Conservation (phyloP, 2,329 filamentous ascomycete genomes). For the Diaporthe australafricana region DNA sequence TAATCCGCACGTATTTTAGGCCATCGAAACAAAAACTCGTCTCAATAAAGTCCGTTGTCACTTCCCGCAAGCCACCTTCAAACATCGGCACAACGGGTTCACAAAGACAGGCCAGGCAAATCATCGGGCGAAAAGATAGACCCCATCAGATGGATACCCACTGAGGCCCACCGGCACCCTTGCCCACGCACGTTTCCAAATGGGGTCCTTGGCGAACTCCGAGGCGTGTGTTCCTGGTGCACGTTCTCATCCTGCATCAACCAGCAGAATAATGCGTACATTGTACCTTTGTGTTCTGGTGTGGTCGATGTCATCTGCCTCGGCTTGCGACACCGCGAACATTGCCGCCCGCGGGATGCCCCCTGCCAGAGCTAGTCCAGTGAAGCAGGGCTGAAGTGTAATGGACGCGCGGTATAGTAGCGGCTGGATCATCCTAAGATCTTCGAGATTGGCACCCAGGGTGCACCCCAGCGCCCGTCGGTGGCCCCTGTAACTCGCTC, state of each 20-base stretch:
- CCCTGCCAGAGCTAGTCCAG: background rate
- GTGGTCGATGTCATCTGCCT: conserved; percentile 6
- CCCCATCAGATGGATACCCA: conserved; percentile 5
- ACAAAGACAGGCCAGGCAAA: background rate
- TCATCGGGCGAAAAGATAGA: conserved; percentile 7
- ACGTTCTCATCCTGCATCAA: conserved; percentile 17
- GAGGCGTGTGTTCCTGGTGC: conserved; percentile 9
- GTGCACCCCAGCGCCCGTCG: conserved; percentile 6
- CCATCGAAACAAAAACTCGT: conserved; percentile 20
- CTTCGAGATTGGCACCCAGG: conserved; percentile 7
- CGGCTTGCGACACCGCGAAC: conserved; percentile 10
- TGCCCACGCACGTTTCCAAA: conserved; percentile 21
- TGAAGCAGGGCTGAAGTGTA: conserved; percentile 15
- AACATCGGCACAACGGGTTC: conserved; percentile 27
- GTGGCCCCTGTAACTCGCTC: conserved; percentile 10
- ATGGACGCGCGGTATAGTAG: background rate
- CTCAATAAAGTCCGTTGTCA: conserved; percentile 24
- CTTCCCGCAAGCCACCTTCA: conserved; percentile 29
- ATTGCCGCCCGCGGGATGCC: background rate
- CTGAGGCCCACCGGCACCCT: background rate
- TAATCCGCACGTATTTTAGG: conserved; percentile 17
- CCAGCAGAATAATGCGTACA: background rate
- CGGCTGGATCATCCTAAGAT: conserved; percentile 24
- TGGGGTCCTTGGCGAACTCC: conserved; percentile 23
- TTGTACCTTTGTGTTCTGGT: background rate